Evolutionary conservation across 2,329 filamentous ascomycete genomes (phyloP).

Genomic region (Calonectria henricotiae): DNA sequence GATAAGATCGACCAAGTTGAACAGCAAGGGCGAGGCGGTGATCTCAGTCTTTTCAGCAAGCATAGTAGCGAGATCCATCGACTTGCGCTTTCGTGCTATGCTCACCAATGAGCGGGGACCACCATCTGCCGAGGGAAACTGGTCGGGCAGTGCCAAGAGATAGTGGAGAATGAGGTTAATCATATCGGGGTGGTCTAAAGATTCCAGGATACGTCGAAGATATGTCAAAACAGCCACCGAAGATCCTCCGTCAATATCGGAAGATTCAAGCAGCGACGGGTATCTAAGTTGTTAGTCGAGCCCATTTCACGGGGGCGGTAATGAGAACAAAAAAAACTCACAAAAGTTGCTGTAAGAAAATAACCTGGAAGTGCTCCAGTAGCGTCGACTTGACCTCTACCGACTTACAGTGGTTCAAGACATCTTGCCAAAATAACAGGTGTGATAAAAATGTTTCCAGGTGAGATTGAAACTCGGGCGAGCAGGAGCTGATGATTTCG

Average conservation of each 20-base stretch:
- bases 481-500: slow-evolving; percentile 82
- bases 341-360: slow-evolving; percentile 95
- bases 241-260: slow-evolving; percentile 96
- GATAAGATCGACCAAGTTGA: slow-evolving; percentile 93
- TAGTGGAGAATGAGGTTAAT: slow-evolving; percentile 96
- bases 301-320: neutral
- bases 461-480: slow-evolving; percentile 85
- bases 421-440: slow-evolving; percentile 97
- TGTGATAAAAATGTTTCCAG: slow-evolving; percentile 96
- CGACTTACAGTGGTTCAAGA: slow-evolving; percentile 94
- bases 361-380: slow-evolving; percentile 95
- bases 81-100: slow-evolving; percentile 86
- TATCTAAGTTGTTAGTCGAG: slow-evolving; percentile 72
- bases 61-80: slow-evolving; percentile 87
- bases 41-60: slow-evolving; percentile 83
- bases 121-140: slow-evolving; percentile 55
- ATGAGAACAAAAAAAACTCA: slow-evolving; percentile 65
- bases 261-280: slow-evolving; percentile 95
- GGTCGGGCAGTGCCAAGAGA: slow-evolving; percentile 84
- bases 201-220: slow-evolving; percentile 89
- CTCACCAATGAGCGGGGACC: slow-evolving; percentile 67
- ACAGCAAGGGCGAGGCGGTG: slow-evolving; percentile 85
- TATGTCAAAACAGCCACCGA: slow-evolving; percentile 97
- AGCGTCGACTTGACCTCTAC: slow-evolving; percentile 93
- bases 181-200: slow-evolving; percentile 93